phyloP scores from a whole-genome alignment of 2,329 filamentous ascomycete species.

The Ophiostoma tasmaniense region DNA sequence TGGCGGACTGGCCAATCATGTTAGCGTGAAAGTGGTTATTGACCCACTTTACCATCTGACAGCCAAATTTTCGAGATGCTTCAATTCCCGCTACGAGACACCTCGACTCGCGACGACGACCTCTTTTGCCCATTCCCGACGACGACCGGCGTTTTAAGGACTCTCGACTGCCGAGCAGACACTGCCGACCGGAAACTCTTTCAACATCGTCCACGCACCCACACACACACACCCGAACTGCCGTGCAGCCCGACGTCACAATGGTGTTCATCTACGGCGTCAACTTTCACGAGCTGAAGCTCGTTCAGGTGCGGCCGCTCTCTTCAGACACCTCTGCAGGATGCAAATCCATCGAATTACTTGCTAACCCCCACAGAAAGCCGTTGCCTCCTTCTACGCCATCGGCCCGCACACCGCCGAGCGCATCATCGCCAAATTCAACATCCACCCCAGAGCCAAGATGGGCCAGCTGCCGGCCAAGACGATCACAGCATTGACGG shows the following conservation, averaged over 20 bases:
- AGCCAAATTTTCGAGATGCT: slow-evolving; percentile 15
- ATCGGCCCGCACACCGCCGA: slow-evolving; percentile 62
- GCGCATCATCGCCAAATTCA: slow-evolving; percentile 77
- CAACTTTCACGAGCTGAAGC: slow-evolving; percentile 74
- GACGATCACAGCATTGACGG: slow-evolving; percentile 73
- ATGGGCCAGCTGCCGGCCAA: slow-evolving; percentile 66
- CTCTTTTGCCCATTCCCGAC: background rate
- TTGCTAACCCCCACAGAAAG: slow-evolving; percentile 42
- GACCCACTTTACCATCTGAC: slow-evolving; percentile 8
- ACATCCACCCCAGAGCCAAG: slow-evolving; percentile 75
- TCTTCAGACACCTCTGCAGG: background rate
- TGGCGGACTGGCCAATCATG: slow-evolving; percentile 11
- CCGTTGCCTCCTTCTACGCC: slow-evolving; percentile 78
- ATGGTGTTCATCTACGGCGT: slow-evolving; percentile 75
- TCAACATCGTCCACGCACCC: background rate
- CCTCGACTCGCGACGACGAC: background rate
- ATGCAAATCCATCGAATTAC: background rate
- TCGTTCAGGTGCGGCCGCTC: slow-evolving; percentile 61
- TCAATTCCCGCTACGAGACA: background rate
- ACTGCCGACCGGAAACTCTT: background rate
- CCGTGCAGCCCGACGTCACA: slow-evolving; percentile 26
- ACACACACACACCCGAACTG: background rate
- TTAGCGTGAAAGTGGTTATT: background rate
- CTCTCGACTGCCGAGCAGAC: background rate
- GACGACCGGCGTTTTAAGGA: background rate